Conservation (phyloP, 805 yeast species). For the Sugiyamaella boreocaroliniensis region DNA sequence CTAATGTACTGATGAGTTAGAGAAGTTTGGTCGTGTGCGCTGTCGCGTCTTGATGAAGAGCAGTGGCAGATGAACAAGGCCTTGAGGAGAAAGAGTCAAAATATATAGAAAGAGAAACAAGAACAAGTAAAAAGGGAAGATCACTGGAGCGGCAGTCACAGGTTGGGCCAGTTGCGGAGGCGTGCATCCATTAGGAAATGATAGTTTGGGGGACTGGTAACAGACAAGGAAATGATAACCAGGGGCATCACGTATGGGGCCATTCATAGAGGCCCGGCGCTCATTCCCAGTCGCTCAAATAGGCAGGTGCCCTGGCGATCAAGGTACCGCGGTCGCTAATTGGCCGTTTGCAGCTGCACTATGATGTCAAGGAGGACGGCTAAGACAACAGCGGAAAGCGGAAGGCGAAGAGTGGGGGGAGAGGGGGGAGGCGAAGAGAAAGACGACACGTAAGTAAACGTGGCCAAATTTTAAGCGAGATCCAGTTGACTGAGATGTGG, state of each 20-base stretch:
- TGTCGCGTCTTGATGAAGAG: no score
- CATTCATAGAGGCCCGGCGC: background rate
- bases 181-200: background rate
- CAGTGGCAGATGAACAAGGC: no score
- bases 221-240: background rate
- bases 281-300: background rate
- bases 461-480: no score
- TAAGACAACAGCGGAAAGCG: background rate
- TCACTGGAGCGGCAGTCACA: background rate
- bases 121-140: background rate
- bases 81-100: no score
- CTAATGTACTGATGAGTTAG: no score
- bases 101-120: no score
- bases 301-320: background rate
- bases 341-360: background rate
- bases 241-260: background rate
- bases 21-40: no score
- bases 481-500: no score
- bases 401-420: no score
- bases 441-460: no score
- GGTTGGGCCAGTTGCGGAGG: background rate
- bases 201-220: background rate
- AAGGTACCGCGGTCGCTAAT: background rate
- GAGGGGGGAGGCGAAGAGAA: no score
- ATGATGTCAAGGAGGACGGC: background rate